Evolutionary conservation across 2,329 filamentous ascomycete species (phyloP).

Genomic region (Ceratocystis cubensis): DNA sequence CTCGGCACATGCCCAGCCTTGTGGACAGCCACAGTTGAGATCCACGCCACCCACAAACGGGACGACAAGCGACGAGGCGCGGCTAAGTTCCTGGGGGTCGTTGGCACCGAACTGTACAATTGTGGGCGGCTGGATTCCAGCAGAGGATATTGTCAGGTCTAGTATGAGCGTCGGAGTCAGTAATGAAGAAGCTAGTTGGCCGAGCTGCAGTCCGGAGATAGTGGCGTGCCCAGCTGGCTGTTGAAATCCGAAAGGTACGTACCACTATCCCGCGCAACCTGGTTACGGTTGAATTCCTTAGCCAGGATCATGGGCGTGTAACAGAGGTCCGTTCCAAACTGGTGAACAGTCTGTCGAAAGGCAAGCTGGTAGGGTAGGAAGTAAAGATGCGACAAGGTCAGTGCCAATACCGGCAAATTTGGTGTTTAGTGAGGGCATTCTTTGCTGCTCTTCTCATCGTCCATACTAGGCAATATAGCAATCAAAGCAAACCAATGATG

Average conservation of each 20-base stretch:
- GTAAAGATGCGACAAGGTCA: neutral
- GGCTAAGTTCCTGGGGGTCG: conserved; percentile 46
- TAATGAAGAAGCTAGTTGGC: no score
- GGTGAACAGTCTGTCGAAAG: conserved; percentile 53
- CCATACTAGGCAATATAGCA: neutral
- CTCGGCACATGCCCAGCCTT: conserved; percentile 59
- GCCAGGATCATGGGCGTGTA: conserved; percentile 63
- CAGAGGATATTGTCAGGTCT: conserved; percentile 51
- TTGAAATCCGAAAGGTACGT: conserved; percentile 20
- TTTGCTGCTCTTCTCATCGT: neutral
- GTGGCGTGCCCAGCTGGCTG: neutral
- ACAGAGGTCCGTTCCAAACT: conserved; percentile 52
- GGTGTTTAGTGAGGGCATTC: neutral
- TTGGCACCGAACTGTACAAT: conserved; percentile 58
- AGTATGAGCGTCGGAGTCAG: neutral
- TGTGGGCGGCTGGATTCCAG: conserved; percentile 41
- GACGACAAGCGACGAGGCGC: conserved; percentile 48
- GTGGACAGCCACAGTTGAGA: conserved; percentile 61
- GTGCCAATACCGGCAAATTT: neutral
- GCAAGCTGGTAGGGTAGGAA: conserved; percentile 40
- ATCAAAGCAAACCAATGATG: neutral
- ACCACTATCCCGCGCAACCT: conserved; percentile 49
- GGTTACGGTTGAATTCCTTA: conserved; percentile 54
- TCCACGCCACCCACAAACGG: conserved; percentile 54
- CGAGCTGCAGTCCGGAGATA: neutral